Percentiles rank a stretch among this genome's conserved stretches.
Evolutionary conservation across 108 stramenopile genomes (phyloP).

Genomic region (Cyclotella baltica): DNA sequence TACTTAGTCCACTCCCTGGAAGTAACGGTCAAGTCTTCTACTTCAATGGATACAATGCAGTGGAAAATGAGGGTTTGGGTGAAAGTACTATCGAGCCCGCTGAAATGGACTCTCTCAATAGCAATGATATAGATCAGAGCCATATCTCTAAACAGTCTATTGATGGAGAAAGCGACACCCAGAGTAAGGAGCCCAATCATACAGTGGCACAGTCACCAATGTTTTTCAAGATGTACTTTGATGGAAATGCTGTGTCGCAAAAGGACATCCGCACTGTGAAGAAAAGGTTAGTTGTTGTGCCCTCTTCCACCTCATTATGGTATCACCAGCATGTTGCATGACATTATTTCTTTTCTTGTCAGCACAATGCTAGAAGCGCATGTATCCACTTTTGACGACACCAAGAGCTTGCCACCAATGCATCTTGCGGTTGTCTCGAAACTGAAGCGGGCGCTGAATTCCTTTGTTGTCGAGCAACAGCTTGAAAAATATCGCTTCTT

Average conservation of each 20-base stretch:
- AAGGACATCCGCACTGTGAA: constrained; percentile 48
- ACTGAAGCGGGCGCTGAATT: constrained; percentile 54
- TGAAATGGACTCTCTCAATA: not conserved
- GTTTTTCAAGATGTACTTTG: constrained; percentile 64
- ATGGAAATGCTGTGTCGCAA: constrained; percentile 41
- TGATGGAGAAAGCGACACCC: constrained; percentile 31
- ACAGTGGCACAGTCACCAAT: constrained; percentile 44
- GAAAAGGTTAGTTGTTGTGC: constrained; percentile 8
- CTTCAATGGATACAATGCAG: constrained; percentile 43
- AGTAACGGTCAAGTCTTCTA: constrained; percentile 59
- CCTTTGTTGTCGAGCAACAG: constrained; percentile 71
- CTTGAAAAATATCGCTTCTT: constrained; percentile 64
- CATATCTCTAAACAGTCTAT: not conserved
- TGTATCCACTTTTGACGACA: constrained; percentile 50
- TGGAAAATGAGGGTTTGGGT: not conserved
- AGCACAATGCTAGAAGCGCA: constrained; percentile 56
- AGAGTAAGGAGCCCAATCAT: not conserved
- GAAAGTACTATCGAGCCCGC: not conserved
- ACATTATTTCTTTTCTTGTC: not conserved
- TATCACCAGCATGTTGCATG: no score
- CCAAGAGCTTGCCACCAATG: constrained; percentile 8
- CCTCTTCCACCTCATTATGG: no score
- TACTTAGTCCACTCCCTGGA: constrained; percentile 62
- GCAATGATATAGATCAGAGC: not conserved
- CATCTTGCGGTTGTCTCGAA: constrained; percentile 55